phyloP scores from a whole-genome alignment of 1,139 yeast genomes.

The Diutina ranongensis region DNA sequence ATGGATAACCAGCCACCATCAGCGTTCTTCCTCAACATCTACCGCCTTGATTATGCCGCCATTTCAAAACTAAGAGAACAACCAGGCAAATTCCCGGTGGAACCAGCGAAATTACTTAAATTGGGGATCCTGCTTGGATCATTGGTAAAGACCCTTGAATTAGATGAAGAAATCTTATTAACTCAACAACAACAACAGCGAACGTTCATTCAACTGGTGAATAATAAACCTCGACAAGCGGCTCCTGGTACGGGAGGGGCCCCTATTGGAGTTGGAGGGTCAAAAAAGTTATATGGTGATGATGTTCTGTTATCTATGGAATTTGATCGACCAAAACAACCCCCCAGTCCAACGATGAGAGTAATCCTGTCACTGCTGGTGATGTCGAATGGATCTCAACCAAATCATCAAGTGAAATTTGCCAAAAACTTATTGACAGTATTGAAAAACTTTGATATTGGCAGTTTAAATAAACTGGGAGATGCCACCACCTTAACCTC shows the following conservation, averaged over 20 bases:
- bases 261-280: background rate
- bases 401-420: slow-evolving; percentile 25
- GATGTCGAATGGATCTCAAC: slow-evolving; percentile 8
- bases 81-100: slow-evolving; percentile 16
- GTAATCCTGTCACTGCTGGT: slow-evolving; percentile 4
- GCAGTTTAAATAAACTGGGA: slow-evolving; percentile 10
- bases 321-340: slow-evolving; percentile 7
- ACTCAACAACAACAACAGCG: slow-evolving; percentile 16
- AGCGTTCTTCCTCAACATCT: slow-evolving; percentile 21
- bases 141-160: slow-evolving; percentile 24
- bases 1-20: background rate
- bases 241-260: background rate
- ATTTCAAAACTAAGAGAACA: slow-evolving; percentile 15
- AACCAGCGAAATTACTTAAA: slow-evolving; percentile 28
- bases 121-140: slow-evolving; percentile 35
- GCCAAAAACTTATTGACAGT: slow-evolving; percentile 23
- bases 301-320: background rate
- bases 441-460: slow-evolving; percentile 33
- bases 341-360: background rate
- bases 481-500: too few species aligned
- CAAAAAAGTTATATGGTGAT: background rate
- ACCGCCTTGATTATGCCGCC: slow-evolving; percentile 21
- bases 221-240: slow-evolving; percentile 8
- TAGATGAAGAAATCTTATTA: slow-evolving; percentile 19
- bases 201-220: slow-evolving; percentile 8